Conservation (phyloP, 768 basidiomycete species). For the Boletus sp. region DNA sequence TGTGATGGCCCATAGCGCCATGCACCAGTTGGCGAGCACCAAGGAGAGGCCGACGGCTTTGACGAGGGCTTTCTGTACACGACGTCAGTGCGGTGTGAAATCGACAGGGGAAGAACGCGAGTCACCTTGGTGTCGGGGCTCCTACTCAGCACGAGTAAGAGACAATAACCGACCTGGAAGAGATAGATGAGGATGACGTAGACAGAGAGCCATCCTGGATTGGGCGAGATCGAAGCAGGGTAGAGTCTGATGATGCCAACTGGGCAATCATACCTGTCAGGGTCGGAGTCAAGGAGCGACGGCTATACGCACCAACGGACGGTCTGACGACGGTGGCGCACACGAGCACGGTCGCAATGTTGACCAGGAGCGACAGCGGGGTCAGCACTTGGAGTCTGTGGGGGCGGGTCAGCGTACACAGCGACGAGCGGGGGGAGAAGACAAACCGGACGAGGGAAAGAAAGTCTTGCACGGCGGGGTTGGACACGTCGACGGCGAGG, state of each 20-base stretch:
- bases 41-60: constrained; percentile 80
- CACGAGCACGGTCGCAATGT: constrained; percentile 66
- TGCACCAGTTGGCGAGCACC: constrained; percentile 74
- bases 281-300: not conserved
- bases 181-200: constrained; percentile 63
- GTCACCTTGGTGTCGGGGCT: constrained; percentile 78
- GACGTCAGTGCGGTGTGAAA: not conserved
- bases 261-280: constrained; percentile 17
- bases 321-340: constrained; percentile 69
- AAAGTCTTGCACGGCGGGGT: constrained; percentile 64
- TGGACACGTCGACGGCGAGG: constrained; percentile 54
- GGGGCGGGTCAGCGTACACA: not conserved
- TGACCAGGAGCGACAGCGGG: constrained; percentile 78
- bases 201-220: constrained; percentile 49
- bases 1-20: constrained; percentile 76
- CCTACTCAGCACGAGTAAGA: constrained; percentile 66
- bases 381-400: constrained; percentile 79
- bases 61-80: constrained; percentile 53
- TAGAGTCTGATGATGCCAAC: constrained; percentile 50
- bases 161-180: constrained; percentile 77
- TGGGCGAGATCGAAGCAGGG: constrained; percentile 72
- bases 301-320: constrained; percentile 43
- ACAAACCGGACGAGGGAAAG: constrained; percentile 57
- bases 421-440: rapidly evolving
- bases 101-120: not conserved